A percentile compares a stretch with the other conserved stretches of the same genome.
Conservation (phyloP, 1,139 yeast species). For the Saccharomyces hybrid region DNA sequence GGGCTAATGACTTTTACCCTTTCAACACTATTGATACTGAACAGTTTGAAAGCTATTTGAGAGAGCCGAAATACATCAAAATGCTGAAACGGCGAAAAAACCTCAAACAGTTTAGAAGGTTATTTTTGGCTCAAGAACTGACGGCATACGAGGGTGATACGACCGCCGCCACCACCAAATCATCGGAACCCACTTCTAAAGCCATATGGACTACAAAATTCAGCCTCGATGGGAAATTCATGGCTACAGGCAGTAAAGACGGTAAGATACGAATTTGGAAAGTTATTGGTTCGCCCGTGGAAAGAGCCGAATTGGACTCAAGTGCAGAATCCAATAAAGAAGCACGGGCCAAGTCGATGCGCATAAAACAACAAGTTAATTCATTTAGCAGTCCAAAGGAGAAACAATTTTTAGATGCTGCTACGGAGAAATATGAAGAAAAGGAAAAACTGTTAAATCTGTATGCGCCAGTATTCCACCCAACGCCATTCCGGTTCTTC, state of each 20-base stretch:
- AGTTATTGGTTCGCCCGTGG: conserved; percentile 63
- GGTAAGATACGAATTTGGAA: conserved; percentile 66
- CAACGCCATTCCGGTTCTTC: conserved; percentile 54
- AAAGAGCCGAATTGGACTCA: conserved; percentile 41
- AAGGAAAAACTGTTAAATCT: conserved; percentile 12
- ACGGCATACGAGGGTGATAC: conserved; percentile 11
- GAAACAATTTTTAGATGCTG: conserved; percentile 3
- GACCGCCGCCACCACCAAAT: conserved; percentile 2
- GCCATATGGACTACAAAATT: conserved; percentile 71
- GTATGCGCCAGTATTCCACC: conserved; percentile 75
- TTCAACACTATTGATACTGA: conserved; percentile 23
- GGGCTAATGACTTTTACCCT: conserved; percentile 3
- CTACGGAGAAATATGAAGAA: conserved; percentile 4
- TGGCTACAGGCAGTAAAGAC: conserved; percentile 82
- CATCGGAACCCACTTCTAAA: conserved; percentile 18
- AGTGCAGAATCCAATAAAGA: conserved; percentile 8
- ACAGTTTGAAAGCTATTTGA: conserved; percentile 36
- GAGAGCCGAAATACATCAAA: conserved; percentile 49
- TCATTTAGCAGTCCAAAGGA: not conserved
- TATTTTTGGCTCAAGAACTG: conserved; percentile 79
- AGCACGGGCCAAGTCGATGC: conserved; percentile 5
- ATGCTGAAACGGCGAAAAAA: conserved; percentile 36
- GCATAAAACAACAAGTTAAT: conserved; percentile 5
- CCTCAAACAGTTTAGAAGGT: conserved; percentile 42
- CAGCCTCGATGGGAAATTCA: conserved; percentile 67